Conservation (phyloP, 2,329 filamentous ascomycete species). For the Pseudocercospora musae region DNA sequence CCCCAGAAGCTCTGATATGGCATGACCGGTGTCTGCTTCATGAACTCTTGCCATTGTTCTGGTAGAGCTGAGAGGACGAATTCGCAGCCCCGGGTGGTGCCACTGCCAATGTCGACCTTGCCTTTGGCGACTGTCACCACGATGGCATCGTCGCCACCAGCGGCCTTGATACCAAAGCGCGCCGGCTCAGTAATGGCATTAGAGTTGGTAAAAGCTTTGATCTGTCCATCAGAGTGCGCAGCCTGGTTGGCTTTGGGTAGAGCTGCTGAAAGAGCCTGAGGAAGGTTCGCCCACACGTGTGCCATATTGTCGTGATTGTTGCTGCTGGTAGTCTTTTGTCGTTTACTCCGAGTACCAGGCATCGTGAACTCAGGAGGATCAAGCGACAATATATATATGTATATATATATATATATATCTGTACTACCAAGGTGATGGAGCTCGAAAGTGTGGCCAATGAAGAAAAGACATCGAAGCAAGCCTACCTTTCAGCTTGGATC, state of each 20-base stretch:
- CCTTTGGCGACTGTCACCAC: constrained; percentile 33
- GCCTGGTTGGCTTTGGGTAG: constrained; percentile 30
- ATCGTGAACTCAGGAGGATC: constrained; percentile 1
- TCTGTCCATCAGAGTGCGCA: constrained; percentile 28
- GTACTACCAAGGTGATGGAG: constrained; percentile 10
- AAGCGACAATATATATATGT: constrained; percentile 10
- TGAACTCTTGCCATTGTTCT: constrained; percentile 48
- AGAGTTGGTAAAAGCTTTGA: constrained; percentile 32
- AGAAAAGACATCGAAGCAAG: constrained; percentile 5
- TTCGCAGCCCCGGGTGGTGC: constrained; percentile 25
- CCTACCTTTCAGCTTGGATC: background rate
- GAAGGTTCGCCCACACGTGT: constrained; percentile 33
- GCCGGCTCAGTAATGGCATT: constrained; percentile 30
- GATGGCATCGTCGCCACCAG: constrained; percentile 28
- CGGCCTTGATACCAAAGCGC: constrained; percentile 35
- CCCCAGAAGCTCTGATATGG: constrained; percentile 49
- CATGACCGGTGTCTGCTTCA: constrained; percentile 42
- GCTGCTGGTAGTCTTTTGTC: constrained; percentile 19
- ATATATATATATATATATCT: constrained; percentile 15
- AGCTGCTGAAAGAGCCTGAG: constrained; percentile 24
- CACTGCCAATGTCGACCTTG: constrained; percentile 27
- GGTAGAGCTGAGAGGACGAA: constrained; percentile 44
- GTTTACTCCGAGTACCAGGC: constrained; percentile 17
- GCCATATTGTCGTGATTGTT: constrained; percentile 19
- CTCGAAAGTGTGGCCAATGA: constrained; percentile 7